phyloP scores from a whole-genome alignment of 108 stramenopile genomes.

The Cylindrotheca fusiformis region DNA sequence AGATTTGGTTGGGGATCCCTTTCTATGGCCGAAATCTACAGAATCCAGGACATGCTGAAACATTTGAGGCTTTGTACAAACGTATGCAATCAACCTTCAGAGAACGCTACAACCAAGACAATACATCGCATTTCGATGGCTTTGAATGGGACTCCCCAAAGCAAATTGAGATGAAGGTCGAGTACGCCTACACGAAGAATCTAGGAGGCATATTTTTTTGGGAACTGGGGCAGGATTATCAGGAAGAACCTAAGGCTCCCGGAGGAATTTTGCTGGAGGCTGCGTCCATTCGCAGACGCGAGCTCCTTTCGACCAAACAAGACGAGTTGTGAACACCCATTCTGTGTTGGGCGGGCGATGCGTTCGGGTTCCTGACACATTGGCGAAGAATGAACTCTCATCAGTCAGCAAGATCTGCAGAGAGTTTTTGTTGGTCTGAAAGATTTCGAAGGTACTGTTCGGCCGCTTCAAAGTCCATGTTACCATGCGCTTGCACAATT shows the following conservation, averaged over 20 bases:
- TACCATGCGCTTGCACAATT: slow-evolving; percentile 46
- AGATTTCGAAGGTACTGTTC: slow-evolving; percentile 48
- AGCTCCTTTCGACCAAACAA: neutral
- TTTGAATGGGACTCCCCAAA: slow-evolving; percentile 4
- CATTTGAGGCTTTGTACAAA: neutral
- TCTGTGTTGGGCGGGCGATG: neutral
- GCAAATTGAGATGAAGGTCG: neutral
- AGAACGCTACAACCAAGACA: neutral
- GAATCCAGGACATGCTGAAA: neutral
- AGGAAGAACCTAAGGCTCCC: too few species aligned
- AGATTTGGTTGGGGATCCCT: slow-evolving; percentile 16
- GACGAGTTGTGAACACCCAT: neutral
- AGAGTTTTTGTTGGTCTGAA: slow-evolving; percentile 29
- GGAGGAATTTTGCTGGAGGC: neutral
- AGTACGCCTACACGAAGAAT: neutral
- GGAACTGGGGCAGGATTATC: slow-evolving; percentile 9
- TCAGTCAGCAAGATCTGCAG: slow-evolving; percentile 12
- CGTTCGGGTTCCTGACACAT: too few species aligned
- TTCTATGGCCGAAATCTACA: neutral
- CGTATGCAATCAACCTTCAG: neutral
- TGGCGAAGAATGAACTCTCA: neutral
- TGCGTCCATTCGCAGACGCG: neutral
- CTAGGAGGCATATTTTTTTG: slow-evolving; percentile 13
- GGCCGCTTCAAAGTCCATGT: slow-evolving; percentile 45
- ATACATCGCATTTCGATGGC: slow-evolving; percentile 1